These are phyloP conservation scores for Erythrobasidium hasegawianum DNA, from an alignment of 1,284 basidiomycete genomes.

Conservation along the genomic window DNA sequence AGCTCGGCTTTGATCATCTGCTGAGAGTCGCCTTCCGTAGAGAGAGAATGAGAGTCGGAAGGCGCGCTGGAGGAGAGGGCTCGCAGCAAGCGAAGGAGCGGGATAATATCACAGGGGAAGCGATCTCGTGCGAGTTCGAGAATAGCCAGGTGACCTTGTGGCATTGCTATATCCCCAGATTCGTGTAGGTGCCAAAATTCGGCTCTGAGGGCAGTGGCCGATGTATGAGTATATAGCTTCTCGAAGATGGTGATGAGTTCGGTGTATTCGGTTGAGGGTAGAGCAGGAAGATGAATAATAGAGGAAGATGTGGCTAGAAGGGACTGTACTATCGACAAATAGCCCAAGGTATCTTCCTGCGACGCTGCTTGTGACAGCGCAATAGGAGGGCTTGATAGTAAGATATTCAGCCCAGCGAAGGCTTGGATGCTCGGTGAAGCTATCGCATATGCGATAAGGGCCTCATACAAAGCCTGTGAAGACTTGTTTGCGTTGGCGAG, in stretches of 20 bases:
- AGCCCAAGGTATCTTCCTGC: slow-evolving; percentile 74
- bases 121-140: slow-evolving; percentile 72
- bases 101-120: slow-evolving; percentile 71
- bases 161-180: slow-evolving; percentile 14
- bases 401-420: slow-evolving; percentile 44
- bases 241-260: slow-evolving; percentile 71
- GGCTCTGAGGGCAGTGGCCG: slow-evolving; percentile 61
- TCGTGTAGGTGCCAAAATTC: slow-evolving; percentile 58
- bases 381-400: slow-evolving; percentile 44
- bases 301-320: slow-evolving; percentile 55
- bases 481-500: slow-evolving; percentile 38
- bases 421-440: slow-evolving; percentile 44
- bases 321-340: slow-evolving; percentile 77
- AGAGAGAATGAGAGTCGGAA: slow-evolving; percentile 59
- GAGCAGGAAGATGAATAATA: slow-evolving; percentile 65
- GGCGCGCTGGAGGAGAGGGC: slow-evolving; percentile 57
- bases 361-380: slow-evolving; percentile 58
- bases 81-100: slow-evolving; percentile 67
- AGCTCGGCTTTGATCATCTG: slow-evolving; percentile 54
- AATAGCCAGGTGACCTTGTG: slow-evolving; percentile 62
- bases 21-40: slow-evolving; percentile 51
- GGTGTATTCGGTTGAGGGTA: slow-evolving; percentile 70
- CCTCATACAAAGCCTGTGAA: slow-evolving; percentile 47
- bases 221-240: slow-evolving; percentile 71
- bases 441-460: slow-evolving; percentile 49